Base-by-base conservation (phyloP, 2,329 filamentous ascomycete genomes). In the Zalaria obscura region DNA sequence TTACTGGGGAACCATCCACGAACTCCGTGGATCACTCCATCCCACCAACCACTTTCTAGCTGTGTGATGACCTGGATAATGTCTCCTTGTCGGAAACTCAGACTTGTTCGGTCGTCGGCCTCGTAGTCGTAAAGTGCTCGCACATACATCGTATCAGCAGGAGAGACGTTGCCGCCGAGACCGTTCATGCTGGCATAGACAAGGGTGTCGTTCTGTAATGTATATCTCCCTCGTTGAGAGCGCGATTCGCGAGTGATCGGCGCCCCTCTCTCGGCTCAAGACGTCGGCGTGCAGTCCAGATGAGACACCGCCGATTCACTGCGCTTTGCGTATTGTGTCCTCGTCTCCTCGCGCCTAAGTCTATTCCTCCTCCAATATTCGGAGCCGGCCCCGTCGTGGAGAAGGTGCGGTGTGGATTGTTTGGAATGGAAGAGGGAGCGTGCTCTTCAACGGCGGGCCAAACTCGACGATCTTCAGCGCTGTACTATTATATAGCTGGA, bases 1-100 rank as follows among this genome's bases (percentile, higher is more conserved):
- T 98, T 98, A 70, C 89, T 96, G 32, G 91, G 91, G 61, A 98
- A 98, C 91, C 91, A 98, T 59, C 91, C 91, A 58, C 91, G 80
- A 52, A 94, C 83, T 45, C 88, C 86, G 56, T 95, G 91, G 60
- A 98, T 94, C 42, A 98, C 86, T 38, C 91, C 91, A 66, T 98
- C 91, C 91, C 91, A 98, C 91, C 91, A 98, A 43, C 91, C 91
- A 55, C 88, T 96, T 63, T 98, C 91, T 43, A 96, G 73, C 65
- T 95, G 89, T 40, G 91, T 98, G 54, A 98, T 89, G 53, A 98
- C 91, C 66, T 96, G 89, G 55, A 98, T 98, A 51, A 96, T 79
- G 65, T 98, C 91, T 56, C 91, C 91, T 61, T 93, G 83, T 54
- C 86, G 85, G 64, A 98, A 98, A 65, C 88, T 96, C 59, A 98